phyloP scores from a whole-genome alignment of 2,329 filamentous ascomycete species.

The Neonectria neomacrospora region DNA sequence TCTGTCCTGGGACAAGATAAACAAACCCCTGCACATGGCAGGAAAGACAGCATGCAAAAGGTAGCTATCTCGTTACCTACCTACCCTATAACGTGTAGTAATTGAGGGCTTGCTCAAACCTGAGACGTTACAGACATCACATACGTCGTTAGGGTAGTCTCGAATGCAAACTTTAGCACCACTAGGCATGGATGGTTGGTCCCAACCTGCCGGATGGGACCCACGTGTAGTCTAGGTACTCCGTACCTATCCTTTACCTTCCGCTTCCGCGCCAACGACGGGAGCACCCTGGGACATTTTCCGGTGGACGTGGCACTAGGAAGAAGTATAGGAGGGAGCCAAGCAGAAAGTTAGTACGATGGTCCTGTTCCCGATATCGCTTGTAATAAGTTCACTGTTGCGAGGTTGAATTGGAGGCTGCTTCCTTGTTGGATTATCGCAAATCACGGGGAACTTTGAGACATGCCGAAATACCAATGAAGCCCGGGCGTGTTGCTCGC shows the following conservation, averaged over 20 bases:
- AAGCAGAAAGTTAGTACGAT: neutral
- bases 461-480: neutral
- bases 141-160: neutral
- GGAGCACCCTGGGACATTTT: slow-evolving; percentile 14
- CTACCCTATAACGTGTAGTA: neutral
- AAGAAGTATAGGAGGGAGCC: neutral
- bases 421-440: neutral
- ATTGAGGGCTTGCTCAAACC: neutral
- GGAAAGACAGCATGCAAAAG: neutral
- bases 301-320: neutral
- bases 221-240: neutral
- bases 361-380: neutral
- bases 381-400: neutral
- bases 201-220: slow-evolving; percentile 19
- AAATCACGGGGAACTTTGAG: neutral
- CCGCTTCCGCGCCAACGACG: slow-evolving; percentile 21
- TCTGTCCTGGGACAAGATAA: slow-evolving; percentile 2
- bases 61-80: no score
- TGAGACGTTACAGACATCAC: neutral
- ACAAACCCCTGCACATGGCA: neutral
- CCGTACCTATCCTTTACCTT: neutral
- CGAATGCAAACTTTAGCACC: neutral
- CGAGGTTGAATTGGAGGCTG: neutral
- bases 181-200: slow-evolving; percentile 11
- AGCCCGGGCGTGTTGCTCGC: neutral